These are phyloP conservation scores for Mortierella sp. DNA, from an alignment of 371 early-diverging fungal genomes.

Conservation along the genomic window DNA sequence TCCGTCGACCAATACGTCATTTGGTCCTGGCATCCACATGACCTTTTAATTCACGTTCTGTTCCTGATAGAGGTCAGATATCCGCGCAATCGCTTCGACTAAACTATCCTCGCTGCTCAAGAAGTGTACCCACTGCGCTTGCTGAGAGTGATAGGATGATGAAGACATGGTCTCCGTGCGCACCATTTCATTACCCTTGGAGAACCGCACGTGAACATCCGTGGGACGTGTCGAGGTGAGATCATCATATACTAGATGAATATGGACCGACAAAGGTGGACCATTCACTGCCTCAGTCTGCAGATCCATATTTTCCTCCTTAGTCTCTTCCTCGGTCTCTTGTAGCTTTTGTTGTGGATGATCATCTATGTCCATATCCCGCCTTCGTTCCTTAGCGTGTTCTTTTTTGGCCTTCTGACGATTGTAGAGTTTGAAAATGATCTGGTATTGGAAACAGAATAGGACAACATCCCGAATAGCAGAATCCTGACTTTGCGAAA, in stretches of 20 bases:
- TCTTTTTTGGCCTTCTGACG: background rate
- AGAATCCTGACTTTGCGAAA: background rate
- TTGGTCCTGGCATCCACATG: too few species aligned
- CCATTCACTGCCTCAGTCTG: background rate
- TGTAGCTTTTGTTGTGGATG: background rate
- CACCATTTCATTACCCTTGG: background rate
- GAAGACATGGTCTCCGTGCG: background rate
- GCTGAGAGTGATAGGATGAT: background rate
- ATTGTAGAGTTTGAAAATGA: background rate
- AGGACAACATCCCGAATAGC: background rate
- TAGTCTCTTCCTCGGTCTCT: too few species aligned
- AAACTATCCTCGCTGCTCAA: background rate
- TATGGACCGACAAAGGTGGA: background rate
- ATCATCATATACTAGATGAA: background rate
- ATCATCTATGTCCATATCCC: background rate
- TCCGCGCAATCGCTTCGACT: background rate
- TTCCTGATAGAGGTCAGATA: background rate
- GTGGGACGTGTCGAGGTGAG: background rate
- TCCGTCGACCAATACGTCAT: too few species aligned
- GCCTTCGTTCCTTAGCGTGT: background rate
- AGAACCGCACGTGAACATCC: background rate
- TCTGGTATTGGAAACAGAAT: background rate
- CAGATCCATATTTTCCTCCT: background rate
- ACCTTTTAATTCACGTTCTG: background rate
- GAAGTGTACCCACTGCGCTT: background rate